A percentile compares a stretch with the other conserved stretches of the same genome.
Conservation (phyloP, 495 filamentous ascomycete genomes). For the Parmelia sp. region DNA sequence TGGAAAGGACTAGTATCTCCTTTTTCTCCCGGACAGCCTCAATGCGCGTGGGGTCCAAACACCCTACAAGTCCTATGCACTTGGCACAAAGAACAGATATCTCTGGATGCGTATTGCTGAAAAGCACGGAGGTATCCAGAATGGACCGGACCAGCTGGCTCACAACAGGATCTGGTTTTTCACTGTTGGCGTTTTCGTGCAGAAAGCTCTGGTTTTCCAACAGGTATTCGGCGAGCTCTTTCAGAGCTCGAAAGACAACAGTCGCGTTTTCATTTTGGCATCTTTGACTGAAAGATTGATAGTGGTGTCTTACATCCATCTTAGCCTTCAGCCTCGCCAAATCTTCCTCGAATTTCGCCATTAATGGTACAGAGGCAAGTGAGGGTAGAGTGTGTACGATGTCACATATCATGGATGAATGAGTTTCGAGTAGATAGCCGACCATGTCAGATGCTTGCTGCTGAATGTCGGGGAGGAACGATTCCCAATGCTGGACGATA, state of each 20-base stretch:
- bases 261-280: constrained; percentile 75
- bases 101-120: constrained; percentile 56
- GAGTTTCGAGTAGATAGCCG: constrained; percentile 54
- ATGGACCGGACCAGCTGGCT: constrained; percentile 63
- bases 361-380: constrained; percentile 59
- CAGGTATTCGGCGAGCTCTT: constrained; percentile 69
- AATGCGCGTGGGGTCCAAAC: constrained; percentile 82
- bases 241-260: constrained; percentile 72
- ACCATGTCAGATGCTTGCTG: constrained; percentile 54
- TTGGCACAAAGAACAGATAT: constrained; percentile 68
- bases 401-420: constrained; percentile 52
- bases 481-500: constrained; percentile 71
- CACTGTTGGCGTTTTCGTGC: constrained; percentile 72
- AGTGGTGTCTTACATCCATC: constrained; percentile 55
- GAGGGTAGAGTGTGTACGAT: constrained; percentile 71
- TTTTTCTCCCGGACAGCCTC: constrained; percentile 70
- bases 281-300: constrained; percentile 62
- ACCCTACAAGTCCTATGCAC: constrained; percentile 82
- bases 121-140: constrained; percentile 76
- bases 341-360: constrained; percentile 57
- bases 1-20: constrained; percentile 74
- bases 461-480: constrained; percentile 55
- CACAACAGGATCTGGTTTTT: constrained; percentile 75
- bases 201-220: constrained; percentile 69
- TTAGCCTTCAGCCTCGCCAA: constrained; percentile 57